Conservation (phyloP, 2,329 filamentous ascomycete species). For the Botryosphaeria dothidea region DNA sequence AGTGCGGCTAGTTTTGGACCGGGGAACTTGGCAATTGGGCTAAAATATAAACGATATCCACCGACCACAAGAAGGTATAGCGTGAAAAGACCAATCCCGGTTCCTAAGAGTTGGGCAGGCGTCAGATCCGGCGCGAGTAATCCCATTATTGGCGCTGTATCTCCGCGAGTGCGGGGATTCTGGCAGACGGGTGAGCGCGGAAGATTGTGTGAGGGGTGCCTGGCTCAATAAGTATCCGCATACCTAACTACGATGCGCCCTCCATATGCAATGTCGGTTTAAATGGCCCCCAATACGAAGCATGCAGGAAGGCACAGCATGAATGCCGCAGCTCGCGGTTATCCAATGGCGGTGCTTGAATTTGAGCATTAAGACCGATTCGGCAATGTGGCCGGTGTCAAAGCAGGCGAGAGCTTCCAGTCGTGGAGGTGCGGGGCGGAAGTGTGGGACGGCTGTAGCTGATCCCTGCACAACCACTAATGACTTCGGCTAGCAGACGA, state of each 20-base stretch:
- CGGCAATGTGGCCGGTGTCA: not conserved
- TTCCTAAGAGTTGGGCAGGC: not conserved
- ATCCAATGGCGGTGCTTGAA: not conserved
- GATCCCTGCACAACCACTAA: not conserved
- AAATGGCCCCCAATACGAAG: not conserved
- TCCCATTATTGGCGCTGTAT: not conserved
- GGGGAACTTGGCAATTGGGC: constrained; percentile 26
- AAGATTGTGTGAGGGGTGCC: not conserved
- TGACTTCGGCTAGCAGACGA: not conserved
- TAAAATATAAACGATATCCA: constrained; percentile 27
- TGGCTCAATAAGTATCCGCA: not conserved
- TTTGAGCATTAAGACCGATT: not conserved
- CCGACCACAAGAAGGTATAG: constrained; percentile 7
- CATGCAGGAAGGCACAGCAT: not conserved
- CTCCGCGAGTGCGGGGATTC: not conserved
- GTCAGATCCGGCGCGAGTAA: not conserved
- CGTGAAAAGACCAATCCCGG: not conserved
- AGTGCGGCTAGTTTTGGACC: constrained; percentile 29
- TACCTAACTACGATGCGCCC: not conserved
- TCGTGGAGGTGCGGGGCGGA: not conserved
- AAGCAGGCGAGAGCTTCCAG: not conserved
- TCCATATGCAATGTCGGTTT: not conserved
- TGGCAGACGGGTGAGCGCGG: not conserved
- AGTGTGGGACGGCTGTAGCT: not conserved
- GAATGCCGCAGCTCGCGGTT: not conserved